Evolutionary conservation across 345 rosid genomes (phyloP).

Genomic region (Hibiscus trionum): DNA sequence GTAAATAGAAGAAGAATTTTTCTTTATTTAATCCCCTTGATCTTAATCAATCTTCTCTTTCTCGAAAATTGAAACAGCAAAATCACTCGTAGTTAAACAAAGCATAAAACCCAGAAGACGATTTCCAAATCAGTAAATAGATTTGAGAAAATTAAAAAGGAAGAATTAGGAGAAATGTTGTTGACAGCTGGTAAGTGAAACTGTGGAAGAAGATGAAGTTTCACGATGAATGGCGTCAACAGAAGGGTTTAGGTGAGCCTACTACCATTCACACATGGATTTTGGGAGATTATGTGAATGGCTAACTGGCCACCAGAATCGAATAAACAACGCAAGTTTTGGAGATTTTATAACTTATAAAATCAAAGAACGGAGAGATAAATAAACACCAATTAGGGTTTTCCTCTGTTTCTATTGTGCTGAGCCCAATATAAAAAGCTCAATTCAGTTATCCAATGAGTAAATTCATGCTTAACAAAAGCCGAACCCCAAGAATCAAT

Average conservation of each 20-base stretch:
- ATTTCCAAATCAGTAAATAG: neutral
- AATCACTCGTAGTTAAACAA: too few species aligned
- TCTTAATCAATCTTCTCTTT: neutral
- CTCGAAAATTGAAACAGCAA: neutral
- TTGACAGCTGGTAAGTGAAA: neutral
- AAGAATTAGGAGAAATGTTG: neutral
- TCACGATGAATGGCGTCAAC: constrained; percentile 6
- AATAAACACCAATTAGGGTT: neutral
- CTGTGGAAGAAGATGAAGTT: neutral
- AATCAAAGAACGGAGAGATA: neutral
- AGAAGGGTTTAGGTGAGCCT: constrained; percentile 18
- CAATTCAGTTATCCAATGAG: too few species aligned
- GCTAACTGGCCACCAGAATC: neutral
- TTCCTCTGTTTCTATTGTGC: too few species aligned
- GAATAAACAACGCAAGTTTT: neutral
- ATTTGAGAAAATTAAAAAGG: neutral
- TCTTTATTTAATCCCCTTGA: neutral
- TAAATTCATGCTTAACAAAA: too few species aligned
- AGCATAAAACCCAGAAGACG: neutral
- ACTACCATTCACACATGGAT: constrained; percentile 18
- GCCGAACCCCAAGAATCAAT: too few species aligned
- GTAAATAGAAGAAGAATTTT: too few species aligned
- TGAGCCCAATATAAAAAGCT: too few species aligned
- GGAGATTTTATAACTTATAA: neutral
- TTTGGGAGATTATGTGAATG: neutral